Evolutionary conservation across 345 rosid genomes (phyloP), one percentile per base, ranked within the genome.

Genomic region (Gossypium australe): DNA sequence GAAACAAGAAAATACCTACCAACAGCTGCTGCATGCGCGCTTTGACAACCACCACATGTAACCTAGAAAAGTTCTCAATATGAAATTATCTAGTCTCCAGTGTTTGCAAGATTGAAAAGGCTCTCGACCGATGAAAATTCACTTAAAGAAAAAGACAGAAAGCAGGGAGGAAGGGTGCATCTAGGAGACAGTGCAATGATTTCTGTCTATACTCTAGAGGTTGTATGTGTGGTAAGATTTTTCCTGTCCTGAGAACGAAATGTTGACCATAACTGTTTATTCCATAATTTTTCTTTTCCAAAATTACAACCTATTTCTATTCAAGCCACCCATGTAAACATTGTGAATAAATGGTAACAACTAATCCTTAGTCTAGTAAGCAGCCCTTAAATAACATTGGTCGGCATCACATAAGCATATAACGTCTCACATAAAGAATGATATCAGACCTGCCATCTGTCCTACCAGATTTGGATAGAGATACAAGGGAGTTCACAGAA

Each of bases 21-120:
- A 80, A 89, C 92, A 70, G 94, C 94, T 71, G 94, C 90, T 77
- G 98, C 81, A 75, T 94, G 95, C 16, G 97, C 97, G 64, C 97
- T 94, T 87, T 91, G 98, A 84, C 95, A 89, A 73, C 97, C 98
- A 75, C 98, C 98, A 78, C 98, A 94, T 13, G 97, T 91, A 81
- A 92, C 95, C 98, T 92, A 85, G 75, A 86, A 71, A 84, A 85
- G 77, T 72, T 70, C 61, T 65, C 64, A 81, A 55, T 70, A 34
- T 53, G 76, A 78, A 74, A 70, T 81, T 82, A 84, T 67, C 62
- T 66, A 18, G 71, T 62, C 76, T 74, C 65, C 56, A 25, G 48
- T 45, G 43, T 29, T 71, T 75, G 69, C 65, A 66, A 71, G 48
- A 74, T 18, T 66, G 65, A 67, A 66, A 75, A 74, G 22, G 60